A percentile compares a stretch with the other conserved stretches of the same genome.
Conservation (phyloP, 164 flowering plant genomes). For the Sedum album region DNA sequence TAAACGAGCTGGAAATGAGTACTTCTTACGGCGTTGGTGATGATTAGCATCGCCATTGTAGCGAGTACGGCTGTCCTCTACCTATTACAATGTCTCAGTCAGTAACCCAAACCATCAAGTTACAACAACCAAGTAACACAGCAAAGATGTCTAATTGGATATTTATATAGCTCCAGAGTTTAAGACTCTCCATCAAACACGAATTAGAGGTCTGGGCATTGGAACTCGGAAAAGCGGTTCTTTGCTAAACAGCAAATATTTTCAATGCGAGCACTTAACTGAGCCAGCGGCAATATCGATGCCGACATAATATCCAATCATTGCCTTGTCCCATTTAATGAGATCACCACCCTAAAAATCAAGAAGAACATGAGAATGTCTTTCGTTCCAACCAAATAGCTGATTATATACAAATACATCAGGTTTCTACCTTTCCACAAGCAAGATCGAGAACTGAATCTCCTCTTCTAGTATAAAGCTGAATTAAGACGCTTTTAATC, state of each 20-base stretch:
- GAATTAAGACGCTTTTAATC: constrained; percentile 95
- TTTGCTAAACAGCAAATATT: not conserved
- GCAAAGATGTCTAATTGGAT: not conserved
- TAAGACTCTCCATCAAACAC: too few relatives aligned
- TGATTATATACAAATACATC: too few relatives aligned
- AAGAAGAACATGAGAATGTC: not conserved
- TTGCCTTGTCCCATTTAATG: constrained; percentile 98
- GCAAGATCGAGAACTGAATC: constrained; percentile 96
- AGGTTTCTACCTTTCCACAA: constrained; percentile 74
- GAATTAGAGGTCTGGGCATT: too few relatives aligned
- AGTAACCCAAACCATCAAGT: not conserved
- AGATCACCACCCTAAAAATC: constrained; percentile 82
- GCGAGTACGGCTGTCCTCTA: constrained; percentile 91
- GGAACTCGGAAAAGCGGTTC: too few relatives aligned
- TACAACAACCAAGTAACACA: not conserved
- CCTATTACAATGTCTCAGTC: constrained; percentile 28
- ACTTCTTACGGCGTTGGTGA: constrained; percentile 81
- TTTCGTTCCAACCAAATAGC: too few relatives aligned
- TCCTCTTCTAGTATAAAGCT: constrained; percentile 68
- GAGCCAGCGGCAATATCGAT: too few relatives aligned
- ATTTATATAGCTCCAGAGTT: not conserved
- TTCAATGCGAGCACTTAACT: constrained; percentile 91
- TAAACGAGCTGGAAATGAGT: constrained; percentile 88
- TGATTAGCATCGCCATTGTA: constrained; percentile 94
- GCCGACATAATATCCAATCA: too few relatives aligned